Conservation (phyloP, 225 moss, liverwort and hornwort genomes). For the Antitrichia curtipendula region DNA sequence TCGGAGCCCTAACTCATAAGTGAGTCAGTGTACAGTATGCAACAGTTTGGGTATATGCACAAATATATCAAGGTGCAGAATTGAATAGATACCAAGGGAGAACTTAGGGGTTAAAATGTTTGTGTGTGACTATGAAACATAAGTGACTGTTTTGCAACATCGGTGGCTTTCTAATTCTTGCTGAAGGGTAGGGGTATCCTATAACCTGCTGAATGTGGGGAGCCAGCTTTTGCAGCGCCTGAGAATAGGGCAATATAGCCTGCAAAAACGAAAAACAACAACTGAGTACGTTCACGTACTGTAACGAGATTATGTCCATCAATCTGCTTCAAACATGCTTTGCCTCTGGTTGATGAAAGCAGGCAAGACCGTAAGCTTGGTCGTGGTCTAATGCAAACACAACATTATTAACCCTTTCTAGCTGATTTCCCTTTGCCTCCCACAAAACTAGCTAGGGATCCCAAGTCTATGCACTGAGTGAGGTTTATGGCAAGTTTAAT, state of each 20-base stretch:
- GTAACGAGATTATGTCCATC: background rate
- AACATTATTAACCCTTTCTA: background rate
- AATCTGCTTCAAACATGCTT: background rate
- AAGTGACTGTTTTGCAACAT: background rate
- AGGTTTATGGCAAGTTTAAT: background rate
- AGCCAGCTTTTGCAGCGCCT: slow-evolving; percentile 87
- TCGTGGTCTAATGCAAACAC: background rate
- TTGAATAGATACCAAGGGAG: background rate
- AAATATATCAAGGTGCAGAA: background rate
- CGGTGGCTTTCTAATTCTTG: background rate
- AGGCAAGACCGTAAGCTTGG: background rate
- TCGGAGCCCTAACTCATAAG: background rate
- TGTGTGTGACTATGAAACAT: background rate
- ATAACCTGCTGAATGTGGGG: slow-evolving; percentile 90
- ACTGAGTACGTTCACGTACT: background rate
- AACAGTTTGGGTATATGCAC: background rate
- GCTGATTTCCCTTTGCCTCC: background rate
- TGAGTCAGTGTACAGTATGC: no score
- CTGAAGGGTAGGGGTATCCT: background rate
- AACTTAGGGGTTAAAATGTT: background rate
- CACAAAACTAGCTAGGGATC: background rate
- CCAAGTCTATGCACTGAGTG: background rate
- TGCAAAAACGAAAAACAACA: slow-evolving; percentile 5
- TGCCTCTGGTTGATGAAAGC: background rate
- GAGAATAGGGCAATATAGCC: slow-evolving; percentile 96